Evolutionary conservation across 495 filamentous ascomycete species (phyloP), one percentile per base, ranked within the genome.

Genomic region (Xanthoparmelia taractica): DNA sequence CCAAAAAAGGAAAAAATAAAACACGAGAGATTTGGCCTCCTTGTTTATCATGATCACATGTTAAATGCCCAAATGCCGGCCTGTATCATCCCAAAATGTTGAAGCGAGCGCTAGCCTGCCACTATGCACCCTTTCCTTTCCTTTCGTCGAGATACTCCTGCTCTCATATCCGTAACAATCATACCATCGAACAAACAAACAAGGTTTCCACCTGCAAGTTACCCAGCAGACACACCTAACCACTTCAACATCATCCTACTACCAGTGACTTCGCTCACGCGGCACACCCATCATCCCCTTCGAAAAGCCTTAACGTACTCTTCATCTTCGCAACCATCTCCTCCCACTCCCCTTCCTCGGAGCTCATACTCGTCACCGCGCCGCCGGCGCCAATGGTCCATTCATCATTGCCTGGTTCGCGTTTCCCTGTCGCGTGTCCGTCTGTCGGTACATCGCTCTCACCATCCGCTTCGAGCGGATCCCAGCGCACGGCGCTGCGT

Each of bases 351-450:
- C 83, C 91, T 48, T 86, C 79, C 2, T 85, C 77, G 3, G 83
- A 86, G 70, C 90, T 95, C 58, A 95, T 76, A 27, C 82, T 84
- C 11, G 92, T 97, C 4, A 97, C 82, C 7, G 92, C 92, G 17
- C 92, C 92, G 0, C 92, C 92, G 33, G 92, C 92, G 11, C 92
- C 92, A 61, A 96, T 83, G 40, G 81, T 82, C 92, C 93, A 96
- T 66, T 65, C 66, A 64, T 71, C 57, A 6, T 31, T 45, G 15
- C n/a, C 40, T 0, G 20, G 31, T 15, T 36, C 29, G 11, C 48
- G 15, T 18, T 40, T 65, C 20, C 50, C 70, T 0, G 47, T 57
- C 15, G 61, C 45, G 33, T 45, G 31, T 3, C 48, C 60, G 5
- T 61, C 64, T 27, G 0, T 31, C 63, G 69, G 50, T 31, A 37